Evolutionary conservation across 345 rosid genomes (phyloP).

Genomic region (Trapa incisa): DNA sequence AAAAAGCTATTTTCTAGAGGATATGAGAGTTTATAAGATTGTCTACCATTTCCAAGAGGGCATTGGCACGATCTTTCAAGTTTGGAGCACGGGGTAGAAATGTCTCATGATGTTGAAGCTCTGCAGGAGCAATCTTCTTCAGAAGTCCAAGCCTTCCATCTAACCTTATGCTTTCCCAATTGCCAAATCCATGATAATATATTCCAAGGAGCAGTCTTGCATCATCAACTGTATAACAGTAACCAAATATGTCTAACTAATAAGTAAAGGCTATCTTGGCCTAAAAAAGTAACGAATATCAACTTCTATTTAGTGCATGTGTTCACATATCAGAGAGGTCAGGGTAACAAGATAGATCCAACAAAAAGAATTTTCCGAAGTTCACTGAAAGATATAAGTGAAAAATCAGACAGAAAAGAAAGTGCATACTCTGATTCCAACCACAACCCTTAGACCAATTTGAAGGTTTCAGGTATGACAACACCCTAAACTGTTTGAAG

Average conservation of each 20-base stretch:
- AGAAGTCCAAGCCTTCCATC: slow-evolving; percentile 85
- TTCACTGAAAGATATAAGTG: background rate
- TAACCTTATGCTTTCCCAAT: slow-evolving; percentile 94
- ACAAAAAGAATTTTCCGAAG: background rate
- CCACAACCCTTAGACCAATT: slow-evolving; percentile 99
- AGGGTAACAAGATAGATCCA: background rate
- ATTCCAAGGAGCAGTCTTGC: slow-evolving; percentile 96
- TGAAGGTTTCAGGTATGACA: slow-evolving; percentile 81
- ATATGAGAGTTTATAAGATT: background rate
- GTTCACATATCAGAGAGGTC: background rate
- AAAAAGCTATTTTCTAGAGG: background rate
- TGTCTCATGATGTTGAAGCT: slow-evolving; percentile 98
- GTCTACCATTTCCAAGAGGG: slow-evolving; percentile 92
- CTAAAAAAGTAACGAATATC: background rate
- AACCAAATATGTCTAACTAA: background rate
- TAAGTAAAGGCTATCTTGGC: background rate
- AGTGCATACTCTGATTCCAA: slow-evolving; percentile 84
- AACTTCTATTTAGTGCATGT: background rate
- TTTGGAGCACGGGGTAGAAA: slow-evolving; percentile 98
- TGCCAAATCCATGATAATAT: slow-evolving; percentile 86
- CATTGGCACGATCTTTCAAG: slow-evolving; percentile 91
- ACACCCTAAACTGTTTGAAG: slow-evolving; percentile 72
- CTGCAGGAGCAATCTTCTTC: slow-evolving; percentile 96
- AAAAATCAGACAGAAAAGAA: slow-evolving; percentile 3
- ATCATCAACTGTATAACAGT: slow-evolving; percentile 63